Conservation (phyloP, 2,329 filamentous ascomycete genomes). For the Ramichloridium luteum region DNA sequence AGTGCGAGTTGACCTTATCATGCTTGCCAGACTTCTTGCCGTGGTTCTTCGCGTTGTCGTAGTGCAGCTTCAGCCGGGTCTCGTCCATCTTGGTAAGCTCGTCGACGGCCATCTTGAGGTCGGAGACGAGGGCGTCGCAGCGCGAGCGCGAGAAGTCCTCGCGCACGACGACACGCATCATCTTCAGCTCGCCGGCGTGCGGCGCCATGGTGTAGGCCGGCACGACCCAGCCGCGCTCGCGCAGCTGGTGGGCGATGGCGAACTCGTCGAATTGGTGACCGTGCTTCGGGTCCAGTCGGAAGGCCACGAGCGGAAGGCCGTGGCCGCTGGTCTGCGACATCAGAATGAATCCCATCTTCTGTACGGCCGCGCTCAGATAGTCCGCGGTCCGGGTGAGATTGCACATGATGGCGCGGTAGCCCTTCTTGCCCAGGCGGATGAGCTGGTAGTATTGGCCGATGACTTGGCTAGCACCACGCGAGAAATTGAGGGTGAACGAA, state of each 20-base stretch:
- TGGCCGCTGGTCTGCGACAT: conserved; percentile 68
- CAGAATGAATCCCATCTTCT: conserved; percentile 70
- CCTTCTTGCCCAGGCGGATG: conserved; percentile 84
- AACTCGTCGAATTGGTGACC: conserved; percentile 45
- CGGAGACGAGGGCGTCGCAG: conserved; percentile 64
- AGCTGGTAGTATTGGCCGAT: conserved; percentile 97
- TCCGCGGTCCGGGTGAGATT: conserved; percentile 85
- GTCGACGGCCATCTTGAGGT: conserved; percentile 65
- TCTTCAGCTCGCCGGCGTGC: conserved; percentile 68
- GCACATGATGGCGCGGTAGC: conserved; percentile 85
- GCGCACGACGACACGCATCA: conserved; percentile 82
- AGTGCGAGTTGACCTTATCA: conserved; percentile 32
- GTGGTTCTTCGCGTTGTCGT: conserved; percentile 10
- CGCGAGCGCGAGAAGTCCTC: conserved; percentile 80
- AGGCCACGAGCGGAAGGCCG: conserved; percentile 82
- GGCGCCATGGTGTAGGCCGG: conserved; percentile 97
- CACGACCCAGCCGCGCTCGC: conserved; percentile 81
- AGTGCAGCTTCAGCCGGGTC: conserved; percentile 54
- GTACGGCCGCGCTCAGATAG: conserved; percentile 64
- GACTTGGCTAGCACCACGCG: conserved; percentile 84
- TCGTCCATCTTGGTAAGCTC: conserved; percentile 63
- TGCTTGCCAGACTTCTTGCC: conserved; percentile 14
- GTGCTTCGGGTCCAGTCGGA: conserved; percentile 53
- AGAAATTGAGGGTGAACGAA: conserved; percentile 95
- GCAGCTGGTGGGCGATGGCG: conserved; percentile 63